Conservation (phyloP, 352 stramenopile species). For the Phytophthora constricta region DNA sequence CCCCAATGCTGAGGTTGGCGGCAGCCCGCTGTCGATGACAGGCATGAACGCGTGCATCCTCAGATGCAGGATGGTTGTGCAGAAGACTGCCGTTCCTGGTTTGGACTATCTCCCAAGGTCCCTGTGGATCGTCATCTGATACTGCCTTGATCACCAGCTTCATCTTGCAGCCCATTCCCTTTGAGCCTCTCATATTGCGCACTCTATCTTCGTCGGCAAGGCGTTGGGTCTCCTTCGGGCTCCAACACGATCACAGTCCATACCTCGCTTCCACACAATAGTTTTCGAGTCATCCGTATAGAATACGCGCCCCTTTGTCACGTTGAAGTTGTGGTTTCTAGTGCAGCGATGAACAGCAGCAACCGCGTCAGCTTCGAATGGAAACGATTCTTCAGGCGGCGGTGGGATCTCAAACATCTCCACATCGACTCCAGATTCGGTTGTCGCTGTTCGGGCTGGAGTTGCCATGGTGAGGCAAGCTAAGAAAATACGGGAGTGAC, state of each 20-base stretch:
- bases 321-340: slow-evolving; percentile 5
- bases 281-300: slow-evolving; percentile 1
- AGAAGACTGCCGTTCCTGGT: slow-evolving; percentile 7
- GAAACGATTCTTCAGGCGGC: not conserved
- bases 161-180: slow-evolving; percentile 15
- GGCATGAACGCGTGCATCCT: slow-evolving; percentile 16
- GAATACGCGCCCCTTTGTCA: slow-evolving; percentile 15
- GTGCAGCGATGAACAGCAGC: slow-evolving; percentile 20
- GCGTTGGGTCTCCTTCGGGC: slow-evolving; percentile 6
- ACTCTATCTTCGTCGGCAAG: not conserved
- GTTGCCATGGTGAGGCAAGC: too few relatives aligned
- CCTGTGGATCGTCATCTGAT: not conserved
- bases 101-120: slow-evolving; percentile 3
- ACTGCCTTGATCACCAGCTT: slow-evolving; percentile 1
- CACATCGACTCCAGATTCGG: too few relatives aligned
- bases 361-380: not conserved
- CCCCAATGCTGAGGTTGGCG: not conserved
- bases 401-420: not conserved
- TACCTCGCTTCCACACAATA: slow-evolving; percentile 14
- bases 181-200: slow-evolving; percentile 11
- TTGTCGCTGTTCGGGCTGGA: too few relatives aligned
- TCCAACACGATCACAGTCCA: slow-evolving; percentile 13
- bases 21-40: not conserved
- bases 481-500: too few relatives aligned
- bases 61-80: slow-evolving; percentile 15